Evolutionary conservation across 2,329 filamentous ascomycete species (phyloP).

Genomic region (Zymoseptoria ardabiliae): DNA sequence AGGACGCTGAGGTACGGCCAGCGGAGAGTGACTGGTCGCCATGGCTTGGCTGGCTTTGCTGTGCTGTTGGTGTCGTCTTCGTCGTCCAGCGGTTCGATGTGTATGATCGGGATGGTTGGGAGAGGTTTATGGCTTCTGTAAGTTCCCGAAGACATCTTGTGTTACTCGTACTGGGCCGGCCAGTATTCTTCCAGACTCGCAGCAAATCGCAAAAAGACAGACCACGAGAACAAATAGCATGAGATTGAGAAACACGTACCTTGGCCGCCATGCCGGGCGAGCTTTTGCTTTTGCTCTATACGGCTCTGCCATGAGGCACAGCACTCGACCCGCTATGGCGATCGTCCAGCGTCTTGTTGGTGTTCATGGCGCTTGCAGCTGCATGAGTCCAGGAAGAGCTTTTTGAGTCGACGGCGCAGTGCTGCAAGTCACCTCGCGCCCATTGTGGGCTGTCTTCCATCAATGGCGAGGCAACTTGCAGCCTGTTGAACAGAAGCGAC

Average conservation of each 20-base stretch:
- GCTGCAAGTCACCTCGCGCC: no score
- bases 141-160: neutral
- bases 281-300: neutral
- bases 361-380: neutral
- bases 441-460: no score
- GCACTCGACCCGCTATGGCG: neutral
- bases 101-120: neutral
- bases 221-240: neutral
- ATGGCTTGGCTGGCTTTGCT: constrained; percentile 14
- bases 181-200: neutral
- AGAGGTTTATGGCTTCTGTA: neutral
- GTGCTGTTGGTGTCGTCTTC: neutral
- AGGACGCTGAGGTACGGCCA: constrained; percentile 34
- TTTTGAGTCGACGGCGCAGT: no score
- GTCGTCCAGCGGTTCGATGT: neutral
- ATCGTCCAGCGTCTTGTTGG: neutral
- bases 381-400: neutral
- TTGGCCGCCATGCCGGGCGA: neutral
- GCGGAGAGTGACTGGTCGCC: constrained; percentile 35
- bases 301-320: neutral
- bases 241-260: neutral
- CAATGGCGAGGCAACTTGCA: no score
- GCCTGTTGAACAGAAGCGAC: no score
- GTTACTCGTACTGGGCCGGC: no score
- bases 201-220: neutral